A percentile compares a stretch with the other conserved stretches of the same genome.
Evolutionary conservation across 2,329 filamentous ascomycete species (phyloP).

Genomic region (Daldinia sp.): DNA sequence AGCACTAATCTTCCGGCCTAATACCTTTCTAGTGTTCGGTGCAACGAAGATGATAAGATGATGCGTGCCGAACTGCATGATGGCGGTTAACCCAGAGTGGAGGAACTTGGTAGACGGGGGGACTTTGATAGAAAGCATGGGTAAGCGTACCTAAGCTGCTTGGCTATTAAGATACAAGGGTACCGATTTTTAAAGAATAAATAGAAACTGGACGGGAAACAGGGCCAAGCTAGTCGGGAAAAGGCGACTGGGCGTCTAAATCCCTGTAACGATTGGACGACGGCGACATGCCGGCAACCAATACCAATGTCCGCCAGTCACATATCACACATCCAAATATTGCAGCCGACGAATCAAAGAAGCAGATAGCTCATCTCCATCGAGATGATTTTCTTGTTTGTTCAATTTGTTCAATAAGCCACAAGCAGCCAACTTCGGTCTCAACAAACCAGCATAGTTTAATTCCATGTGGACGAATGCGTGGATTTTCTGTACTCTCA

Average conservation of each 20-base stretch:
- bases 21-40: slow-evolving; percentile 40
- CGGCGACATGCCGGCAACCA: slow-evolving; percentile 43
- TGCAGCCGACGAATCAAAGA: slow-evolving; percentile 36
- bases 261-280: slow-evolving; percentile 47
- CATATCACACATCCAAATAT: slow-evolving; percentile 44
- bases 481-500: slow-evolving; percentile 30
- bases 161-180: no score
- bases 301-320: slow-evolving; percentile 46
- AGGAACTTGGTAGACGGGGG: slow-evolving; percentile 30
- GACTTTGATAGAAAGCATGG: no score
- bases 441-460: slow-evolving; percentile 33
- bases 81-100: slow-evolving; percentile 51
- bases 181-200: slow-evolving; percentile 35
- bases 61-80: slow-evolving; percentile 49
- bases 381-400: slow-evolving; percentile 10
- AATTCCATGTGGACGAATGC: slow-evolving; percentile 32
- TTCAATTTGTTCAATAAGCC: slow-evolving; percentile 15
- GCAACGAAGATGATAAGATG: slow-evolving; percentile 34
- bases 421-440: slow-evolving; percentile 21
- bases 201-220: slow-evolving; percentile 40
- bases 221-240: slow-evolving; percentile 45
- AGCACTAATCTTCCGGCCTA: slow-evolving; percentile 35
- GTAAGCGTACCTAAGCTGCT: no score
- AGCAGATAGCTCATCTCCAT: slow-evolving; percentile 15
- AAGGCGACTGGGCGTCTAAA: slow-evolving; percentile 53